phyloP scores from a whole-genome alignment of 164 flowering plant species.

The Tinospora cordifolia region DNA sequence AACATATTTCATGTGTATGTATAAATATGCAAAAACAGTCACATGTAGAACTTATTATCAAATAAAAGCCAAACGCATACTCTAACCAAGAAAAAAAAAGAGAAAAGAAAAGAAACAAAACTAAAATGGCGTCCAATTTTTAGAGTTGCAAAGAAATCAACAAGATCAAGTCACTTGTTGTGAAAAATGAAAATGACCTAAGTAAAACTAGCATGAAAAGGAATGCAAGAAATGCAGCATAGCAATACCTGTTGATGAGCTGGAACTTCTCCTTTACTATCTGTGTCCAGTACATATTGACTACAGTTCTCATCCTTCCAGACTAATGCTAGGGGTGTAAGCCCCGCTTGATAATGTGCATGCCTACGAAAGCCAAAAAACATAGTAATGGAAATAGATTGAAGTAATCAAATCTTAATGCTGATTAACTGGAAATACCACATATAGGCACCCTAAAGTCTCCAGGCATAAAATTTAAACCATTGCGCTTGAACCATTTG shows the following conservation, averaged over 20 bases:
- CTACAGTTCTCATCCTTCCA: too few relatives aligned
- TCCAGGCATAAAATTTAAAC: background rate
- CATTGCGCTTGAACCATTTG: background rate
- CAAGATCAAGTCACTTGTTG: too few relatives aligned
- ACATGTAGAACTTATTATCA: too few relatives aligned
- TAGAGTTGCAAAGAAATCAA: too few relatives aligned
- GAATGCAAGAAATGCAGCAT: background rate
- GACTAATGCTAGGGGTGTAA: slow-evolving; percentile 76
- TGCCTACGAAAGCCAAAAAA: slow-evolving; percentile 37
- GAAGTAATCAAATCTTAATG: background rate
- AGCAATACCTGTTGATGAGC: slow-evolving; percentile 69
- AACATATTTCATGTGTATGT: too few relatives aligned
- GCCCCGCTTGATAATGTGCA: slow-evolving; percentile 92
- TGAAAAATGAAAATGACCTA: too few relatives aligned
- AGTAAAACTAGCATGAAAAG: background rate
- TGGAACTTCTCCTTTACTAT: slow-evolving; percentile 84
- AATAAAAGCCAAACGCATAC: too few relatives aligned
- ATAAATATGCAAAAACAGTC: too few relatives aligned
- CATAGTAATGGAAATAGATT: background rate
- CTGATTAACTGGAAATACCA: background rate
- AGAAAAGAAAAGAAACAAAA: too few relatives aligned
- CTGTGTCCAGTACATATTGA: too few relatives aligned
- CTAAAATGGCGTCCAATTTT: too few relatives aligned
- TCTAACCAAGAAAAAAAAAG: too few relatives aligned
- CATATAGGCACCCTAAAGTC: background rate